phyloP scores from a whole-genome alignment of 257 asterid genomes.

The Anisodus tanguticus region DNA sequence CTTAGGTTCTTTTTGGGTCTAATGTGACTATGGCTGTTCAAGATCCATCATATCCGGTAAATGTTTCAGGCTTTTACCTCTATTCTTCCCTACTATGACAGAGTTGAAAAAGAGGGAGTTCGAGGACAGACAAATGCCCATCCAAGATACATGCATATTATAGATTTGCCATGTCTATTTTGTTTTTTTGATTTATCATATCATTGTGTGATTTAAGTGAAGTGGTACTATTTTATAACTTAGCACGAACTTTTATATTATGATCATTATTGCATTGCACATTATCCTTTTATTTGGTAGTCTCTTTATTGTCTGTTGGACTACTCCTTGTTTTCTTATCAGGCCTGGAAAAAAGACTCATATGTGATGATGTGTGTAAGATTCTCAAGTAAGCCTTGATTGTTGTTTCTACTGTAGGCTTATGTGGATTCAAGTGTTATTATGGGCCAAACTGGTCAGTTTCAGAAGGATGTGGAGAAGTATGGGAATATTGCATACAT shows the following conservation, averaged over 20 bases:
- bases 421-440: slow-evolving; percentile 97
- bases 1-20: slow-evolving; percentile 93
- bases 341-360: slow-evolving; percentile 1
- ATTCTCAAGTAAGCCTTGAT: slow-evolving; percentile 15
- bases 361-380: neutral
- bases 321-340: neutral
- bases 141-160: neutral
- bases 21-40: slow-evolving; percentile 93
- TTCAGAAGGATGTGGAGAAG: slow-evolving; percentile 84
- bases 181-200: neutral
- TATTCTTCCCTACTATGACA: slow-evolving; percentile 3
- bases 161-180: slow-evolving; percentile 4
- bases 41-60: slow-evolving; percentile 98
- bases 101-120: neutral
- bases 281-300: slow-evolving; percentile 20
- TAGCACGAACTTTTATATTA: slow-evolving; percentile 9
- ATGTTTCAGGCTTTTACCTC: slow-evolving; percentile 29
- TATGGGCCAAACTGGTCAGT: slow-evolving; percentile 92
- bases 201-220: slow-evolving; percentile 16
- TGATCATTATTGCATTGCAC: neutral
- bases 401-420: slow-evolving; percentile 53
- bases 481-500: slow-evolving; percentile 87
- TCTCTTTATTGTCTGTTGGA: neutral
- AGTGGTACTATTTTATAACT: neutral
- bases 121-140: neutral